Evolutionary conservation across 257 asterid genomes (phyloP).

Genomic region (Pogostemon cablin): DNA sequence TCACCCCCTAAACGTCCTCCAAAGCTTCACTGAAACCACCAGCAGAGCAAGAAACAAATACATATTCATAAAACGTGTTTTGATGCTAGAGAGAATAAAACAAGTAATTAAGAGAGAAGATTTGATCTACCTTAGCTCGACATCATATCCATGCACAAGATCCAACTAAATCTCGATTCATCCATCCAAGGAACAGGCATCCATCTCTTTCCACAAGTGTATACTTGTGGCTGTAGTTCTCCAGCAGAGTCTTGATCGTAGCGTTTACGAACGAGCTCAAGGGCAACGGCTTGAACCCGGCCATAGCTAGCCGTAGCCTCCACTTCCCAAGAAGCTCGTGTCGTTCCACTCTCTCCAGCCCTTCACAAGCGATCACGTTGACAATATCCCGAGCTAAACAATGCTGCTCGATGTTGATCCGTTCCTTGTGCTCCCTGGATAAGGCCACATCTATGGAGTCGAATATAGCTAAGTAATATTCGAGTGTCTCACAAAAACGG

Average conservation of each 20-base stretch:
- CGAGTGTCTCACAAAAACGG: constrained; percentile 37
- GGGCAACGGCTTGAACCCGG: constrained; percentile 33
- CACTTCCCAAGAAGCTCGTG: constrained; percentile 40
- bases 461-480: constrained; percentile 34
- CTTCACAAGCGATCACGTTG: constrained; percentile 36
- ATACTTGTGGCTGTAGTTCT: constrained; percentile 28
- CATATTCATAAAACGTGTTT: constrained; percentile 12
- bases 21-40: constrained; percentile 1
- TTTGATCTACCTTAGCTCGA: constrained; percentile 2
- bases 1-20: background rate
- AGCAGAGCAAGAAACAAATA: background rate
- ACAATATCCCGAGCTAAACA: constrained; percentile 38
- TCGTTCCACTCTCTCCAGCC: constrained; percentile 38
- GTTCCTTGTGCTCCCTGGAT: constrained; percentile 31
- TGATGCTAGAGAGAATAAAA: background rate
- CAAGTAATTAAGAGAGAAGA: background rate
- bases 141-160: constrained; percentile 35
- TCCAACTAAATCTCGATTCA: constrained; percentile 38
- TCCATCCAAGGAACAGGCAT: constrained; percentile 40
- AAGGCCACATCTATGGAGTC: constrained; percentile 32
- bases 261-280: constrained; percentile 36
- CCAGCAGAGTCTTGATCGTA: constrained; percentile 31
- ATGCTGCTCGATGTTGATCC: constrained; percentile 35
- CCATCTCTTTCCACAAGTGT: constrained; percentile 38
- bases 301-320: constrained; percentile 38